Evolutionary conservation across 305 asterid genomes (phyloP).

Genomic region (Fraxinus nigra): DNA sequence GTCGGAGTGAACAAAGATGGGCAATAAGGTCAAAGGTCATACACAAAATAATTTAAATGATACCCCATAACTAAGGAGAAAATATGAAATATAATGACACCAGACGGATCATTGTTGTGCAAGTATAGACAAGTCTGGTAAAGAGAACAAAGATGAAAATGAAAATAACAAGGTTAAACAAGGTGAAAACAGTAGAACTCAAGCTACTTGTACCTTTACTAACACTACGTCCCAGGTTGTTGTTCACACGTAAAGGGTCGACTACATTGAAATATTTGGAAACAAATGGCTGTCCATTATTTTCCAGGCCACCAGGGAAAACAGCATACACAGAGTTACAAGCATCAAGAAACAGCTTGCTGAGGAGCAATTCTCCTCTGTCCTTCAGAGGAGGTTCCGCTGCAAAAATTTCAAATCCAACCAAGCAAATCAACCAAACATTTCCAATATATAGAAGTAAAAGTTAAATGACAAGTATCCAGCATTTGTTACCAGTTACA

Average conservation of each 20-base stretch:
- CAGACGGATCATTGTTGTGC: neutral
- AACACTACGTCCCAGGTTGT: conserved; percentile 97
- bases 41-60: neutral
- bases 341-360: conserved; percentile 79
- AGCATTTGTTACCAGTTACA: conserved; percentile 58
- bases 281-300: conserved; percentile 68
- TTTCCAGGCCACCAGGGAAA: conserved; percentile 68
- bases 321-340: conserved; percentile 85
- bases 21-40: neutral
- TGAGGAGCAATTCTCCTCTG: conserved; percentile 67
- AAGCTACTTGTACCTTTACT: conserved; percentile 63
- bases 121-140: neutral
- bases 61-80: neutral
- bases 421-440: conserved; percentile 2
- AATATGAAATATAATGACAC: neutral
- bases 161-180: conserved; percentile 1
- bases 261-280: conserved; percentile 82
- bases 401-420: conserved; percentile 39
- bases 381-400: conserved; percentile 86
- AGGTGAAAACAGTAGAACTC: conserved; percentile 2
- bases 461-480: conserved; percentile 7
- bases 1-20: neutral
- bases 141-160: neutral
- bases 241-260: conserved; percentile 88
- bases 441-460: conserved; percentile 9